Base-by-base conservation (phyloP, 495 filamentous ascomycete genomes). In the Trichodelitschia bisporula region DNA sequence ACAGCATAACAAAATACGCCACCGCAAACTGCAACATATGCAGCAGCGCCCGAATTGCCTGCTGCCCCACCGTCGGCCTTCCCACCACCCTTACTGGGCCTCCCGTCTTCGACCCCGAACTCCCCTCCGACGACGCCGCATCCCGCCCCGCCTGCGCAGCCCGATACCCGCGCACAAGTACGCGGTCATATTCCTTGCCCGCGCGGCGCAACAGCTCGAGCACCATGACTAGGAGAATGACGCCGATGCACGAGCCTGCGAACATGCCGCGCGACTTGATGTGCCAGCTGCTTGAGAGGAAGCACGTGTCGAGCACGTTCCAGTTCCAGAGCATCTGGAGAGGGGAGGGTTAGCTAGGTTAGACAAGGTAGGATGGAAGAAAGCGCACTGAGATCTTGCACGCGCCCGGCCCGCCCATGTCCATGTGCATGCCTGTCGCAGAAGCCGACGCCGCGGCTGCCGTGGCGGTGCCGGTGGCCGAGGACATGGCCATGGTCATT, bases 191-290 rank as follows among this genome's bases (percentile, higher is more conserved):
- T 36, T 66, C 62, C 23, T 55, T 59, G 30, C 50, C 54, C 18
- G 53, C n/a, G 11, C 63, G 56, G 11, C 63, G 59, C 12, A 62
- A 41, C 19, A 50, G 42, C 38, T 68, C 62, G 40, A 68, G 54
- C 14, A 37, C 15, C n/a, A 66, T 43, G 35, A 58, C 59, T 34
- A 68, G 53, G 10, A 64, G 40, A 30, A 65, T 49, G 18, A 64
- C 56, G 31, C 62, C 62, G 44, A 68, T 60, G 46, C 62, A 66
- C n/a, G 60, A 56, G 14, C 51, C 60, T 4, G 62, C 63, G 36
- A 67, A 64, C 39, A 52, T 49, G 38, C 58, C 59, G 6, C 48
- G 30, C 28, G 39, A 50, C 12, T 39, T 50, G 37, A 62, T 53
- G 14, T 54, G 47, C 62, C 61, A 66, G 8, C 48, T 47, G 9